Evolutionary conservation across 1,284 basidiomycete genomes (phyloP).

Genomic region (Cutaneotrichosporon mucoides): DNA sequence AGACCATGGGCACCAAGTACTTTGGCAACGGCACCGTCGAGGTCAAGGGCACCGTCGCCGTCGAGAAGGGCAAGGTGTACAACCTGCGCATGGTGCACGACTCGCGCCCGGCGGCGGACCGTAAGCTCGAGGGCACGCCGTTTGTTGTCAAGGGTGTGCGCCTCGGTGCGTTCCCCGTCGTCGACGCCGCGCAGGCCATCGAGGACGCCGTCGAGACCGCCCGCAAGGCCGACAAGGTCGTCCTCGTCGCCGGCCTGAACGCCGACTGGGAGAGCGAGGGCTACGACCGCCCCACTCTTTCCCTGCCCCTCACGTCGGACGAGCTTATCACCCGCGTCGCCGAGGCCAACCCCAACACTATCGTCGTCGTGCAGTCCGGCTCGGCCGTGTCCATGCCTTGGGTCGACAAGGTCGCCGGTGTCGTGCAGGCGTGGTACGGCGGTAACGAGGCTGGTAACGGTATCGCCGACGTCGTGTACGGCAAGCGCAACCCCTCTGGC

Average conservation of each 20-base stretch:
- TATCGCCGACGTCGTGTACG: constrained; percentile 72
- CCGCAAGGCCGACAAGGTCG: constrained; percentile 56
- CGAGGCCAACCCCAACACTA: constrained; percentile 62
- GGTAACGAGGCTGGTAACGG: constrained; percentile 77
- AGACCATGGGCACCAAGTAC: constrained; percentile 14
- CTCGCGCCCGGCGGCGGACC: constrained; percentile 51
- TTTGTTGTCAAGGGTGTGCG: constrained; percentile 55
- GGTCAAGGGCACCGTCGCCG: constrained; percentile 20
- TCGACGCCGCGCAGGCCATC: constrained; percentile 57
- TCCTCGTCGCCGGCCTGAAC: constrained; percentile 63
- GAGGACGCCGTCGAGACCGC: constrained; percentile 60
- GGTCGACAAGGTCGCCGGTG: constrained; percentile 60
- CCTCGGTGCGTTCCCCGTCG: constrained; percentile 51
- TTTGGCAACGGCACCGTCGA: constrained; percentile 28
- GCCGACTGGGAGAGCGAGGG: constrained; percentile 52
- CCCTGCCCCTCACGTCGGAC: constrained; percentile 52
- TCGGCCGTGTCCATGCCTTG: constrained; percentile 70
- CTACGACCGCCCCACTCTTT: constrained; percentile 45
- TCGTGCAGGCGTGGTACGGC: constrained; percentile 75
- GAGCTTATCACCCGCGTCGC: constrained; percentile 64
- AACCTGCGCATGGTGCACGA: constrained; percentile 26
- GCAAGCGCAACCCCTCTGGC: constrained; percentile 70
- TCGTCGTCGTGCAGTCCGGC: constrained; percentile 74
- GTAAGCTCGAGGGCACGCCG: constrained; percentile 62
- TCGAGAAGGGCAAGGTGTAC: constrained; percentile 29